Conservation (phyloP, 2,329 filamentous ascomycete species). For the Venturia pyrina region DNA sequence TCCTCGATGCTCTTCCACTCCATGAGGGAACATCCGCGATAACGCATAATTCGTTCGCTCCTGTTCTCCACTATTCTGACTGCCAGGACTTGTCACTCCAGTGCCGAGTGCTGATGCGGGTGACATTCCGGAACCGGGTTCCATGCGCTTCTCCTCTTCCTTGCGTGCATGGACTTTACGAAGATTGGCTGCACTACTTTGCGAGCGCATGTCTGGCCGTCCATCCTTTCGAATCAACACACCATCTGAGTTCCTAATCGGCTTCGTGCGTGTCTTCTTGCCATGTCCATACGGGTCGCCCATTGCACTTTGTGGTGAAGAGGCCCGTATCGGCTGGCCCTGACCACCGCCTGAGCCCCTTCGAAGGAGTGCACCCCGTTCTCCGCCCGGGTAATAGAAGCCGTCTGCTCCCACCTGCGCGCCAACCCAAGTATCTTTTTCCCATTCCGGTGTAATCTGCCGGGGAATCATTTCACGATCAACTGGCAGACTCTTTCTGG, state of each 20-base stretch:
- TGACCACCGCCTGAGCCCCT: constrained; percentile 22
- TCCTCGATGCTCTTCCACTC: constrained; percentile 20
- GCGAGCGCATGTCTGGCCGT: constrained; percentile 40
- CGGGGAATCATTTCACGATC: constrained; percentile 17
- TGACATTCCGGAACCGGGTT: not conserved
- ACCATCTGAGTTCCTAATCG: constrained; percentile 39
- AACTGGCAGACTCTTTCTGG: constrained; percentile 26
- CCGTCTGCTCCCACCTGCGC: constrained; percentile 27
- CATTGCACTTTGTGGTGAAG: constrained; percentile 5
- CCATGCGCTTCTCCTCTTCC: constrained; percentile 22
- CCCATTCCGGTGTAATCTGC: constrained; percentile 31
- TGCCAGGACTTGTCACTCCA: not conserved
- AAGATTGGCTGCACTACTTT: constrained; percentile 42
- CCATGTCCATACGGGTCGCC: constrained; percentile 29
- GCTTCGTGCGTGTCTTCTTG: constrained; percentile 42
- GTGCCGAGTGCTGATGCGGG: not conserved
- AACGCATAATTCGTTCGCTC: constrained; percentile 20
- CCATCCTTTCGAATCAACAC: constrained; percentile 43
- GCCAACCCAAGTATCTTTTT: constrained; percentile 27
- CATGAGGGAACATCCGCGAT: constrained; percentile 28
- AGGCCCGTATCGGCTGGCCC: constrained; percentile 6
- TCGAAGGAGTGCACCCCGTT: constrained; percentile 20
- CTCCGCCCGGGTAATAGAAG: constrained; percentile 21
- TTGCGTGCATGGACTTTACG: constrained; percentile 42
- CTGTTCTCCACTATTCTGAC: constrained; percentile 8